A percentile compares a stretch with the other conserved stretches of the same genome.
These are phyloP conservation scores for Tuber umbilicatum DNA, from an alignment of 495 filamentous ascomycete species.

Conservation along the genomic window DNA sequence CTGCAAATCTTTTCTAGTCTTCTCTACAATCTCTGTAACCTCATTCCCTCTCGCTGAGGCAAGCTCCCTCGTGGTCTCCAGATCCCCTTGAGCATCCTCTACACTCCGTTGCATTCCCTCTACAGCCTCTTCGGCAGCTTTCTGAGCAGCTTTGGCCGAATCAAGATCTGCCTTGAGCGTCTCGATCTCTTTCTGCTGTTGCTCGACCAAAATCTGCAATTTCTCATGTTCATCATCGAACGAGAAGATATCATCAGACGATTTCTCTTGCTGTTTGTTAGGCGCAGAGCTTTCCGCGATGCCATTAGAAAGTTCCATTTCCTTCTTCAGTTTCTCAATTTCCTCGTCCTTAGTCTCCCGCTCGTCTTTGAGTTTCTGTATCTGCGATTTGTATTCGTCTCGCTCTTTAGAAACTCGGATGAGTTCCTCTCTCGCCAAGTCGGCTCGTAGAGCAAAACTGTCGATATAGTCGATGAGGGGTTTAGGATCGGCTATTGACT, in stretches of 20 bases:
- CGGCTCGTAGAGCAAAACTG: conserved; percentile 73
- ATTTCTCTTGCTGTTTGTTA: conserved; percentile 33
- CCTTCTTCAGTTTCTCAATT: conserved; percentile 22
- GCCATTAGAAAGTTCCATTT: conserved; percentile 21
- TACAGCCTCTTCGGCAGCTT: conserved; percentile 52
- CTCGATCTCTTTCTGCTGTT: conserved; percentile 59
- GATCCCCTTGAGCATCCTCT: conserved; percentile 44
- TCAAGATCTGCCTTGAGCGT: conserved; percentile 57
- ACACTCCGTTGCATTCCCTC: conserved; percentile 48
- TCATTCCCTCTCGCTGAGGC: conserved; percentile 42
- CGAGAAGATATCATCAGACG: conserved; percentile 77
- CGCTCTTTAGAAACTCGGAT: conserved; percentile 76
- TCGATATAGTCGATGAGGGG: conserved; percentile 90
- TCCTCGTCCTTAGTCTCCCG: conserved; percentile 44
- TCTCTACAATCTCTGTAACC: conserved; percentile 14
- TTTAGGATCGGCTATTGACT: conserved; percentile 76
- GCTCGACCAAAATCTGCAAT: conserved; percentile 56
- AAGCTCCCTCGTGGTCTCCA: conserved; percentile 40
- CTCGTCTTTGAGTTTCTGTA: conserved; percentile 56
- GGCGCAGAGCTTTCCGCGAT: conserved; percentile 15
- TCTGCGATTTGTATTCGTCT: conserved; percentile 69
- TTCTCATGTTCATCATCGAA: conserved; percentile 71
- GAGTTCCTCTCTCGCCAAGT: conserved; percentile 89
- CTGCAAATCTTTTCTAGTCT: conserved; percentile 17
- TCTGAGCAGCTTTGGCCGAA: conserved; percentile 48